Percentiles rank a stretch among this genome's conserved stretches.
phyloP scores from a whole-genome alignment of 345 rosid species.

The Ailanthus altissimus region DNA sequence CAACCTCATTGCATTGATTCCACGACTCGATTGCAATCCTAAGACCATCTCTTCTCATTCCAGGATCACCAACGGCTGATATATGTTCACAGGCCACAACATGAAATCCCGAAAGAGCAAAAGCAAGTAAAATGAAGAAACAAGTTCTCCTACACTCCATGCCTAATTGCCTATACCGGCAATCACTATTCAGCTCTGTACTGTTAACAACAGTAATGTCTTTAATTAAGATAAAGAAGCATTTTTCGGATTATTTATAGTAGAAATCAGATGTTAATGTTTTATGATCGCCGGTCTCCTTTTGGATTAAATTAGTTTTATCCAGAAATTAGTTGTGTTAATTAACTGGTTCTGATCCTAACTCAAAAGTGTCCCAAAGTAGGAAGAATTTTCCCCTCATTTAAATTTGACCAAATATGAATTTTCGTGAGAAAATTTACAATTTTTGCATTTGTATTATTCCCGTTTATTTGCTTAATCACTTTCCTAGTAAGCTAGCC shows the following conservation, averaged over 20 bases:
- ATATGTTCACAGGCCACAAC: neutral
- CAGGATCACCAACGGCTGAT: constrained; percentile 40
- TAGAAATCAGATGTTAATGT: neutral
- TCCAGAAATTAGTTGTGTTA: neutral
- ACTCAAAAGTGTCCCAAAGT: too few species aligned
- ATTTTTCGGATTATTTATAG: neutral
- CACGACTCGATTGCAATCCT: constrained; percentile 38
- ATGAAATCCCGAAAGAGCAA: neutral
- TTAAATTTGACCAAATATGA: too few species aligned
- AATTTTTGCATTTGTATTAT: too few species aligned
- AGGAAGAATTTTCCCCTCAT: too few species aligned
- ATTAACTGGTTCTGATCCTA: neutral
- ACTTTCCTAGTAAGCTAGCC: too few species aligned
- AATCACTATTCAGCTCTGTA: neutral
- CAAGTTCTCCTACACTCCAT: constrained; percentile 1
- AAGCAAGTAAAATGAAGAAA: neutral
- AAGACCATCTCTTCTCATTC: constrained; percentile 37
- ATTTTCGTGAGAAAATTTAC: too few species aligned
- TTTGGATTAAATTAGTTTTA: neutral
- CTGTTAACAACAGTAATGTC: neutral
- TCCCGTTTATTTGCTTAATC: too few species aligned
- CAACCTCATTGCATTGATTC: constrained; percentile 46
- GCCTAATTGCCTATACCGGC: neutral
- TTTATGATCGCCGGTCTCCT: neutral
- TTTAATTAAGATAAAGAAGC: neutral